Conservation (phyloP, 192 early-diverging fungal species). For the Chytriomyces sp. region DNA sequence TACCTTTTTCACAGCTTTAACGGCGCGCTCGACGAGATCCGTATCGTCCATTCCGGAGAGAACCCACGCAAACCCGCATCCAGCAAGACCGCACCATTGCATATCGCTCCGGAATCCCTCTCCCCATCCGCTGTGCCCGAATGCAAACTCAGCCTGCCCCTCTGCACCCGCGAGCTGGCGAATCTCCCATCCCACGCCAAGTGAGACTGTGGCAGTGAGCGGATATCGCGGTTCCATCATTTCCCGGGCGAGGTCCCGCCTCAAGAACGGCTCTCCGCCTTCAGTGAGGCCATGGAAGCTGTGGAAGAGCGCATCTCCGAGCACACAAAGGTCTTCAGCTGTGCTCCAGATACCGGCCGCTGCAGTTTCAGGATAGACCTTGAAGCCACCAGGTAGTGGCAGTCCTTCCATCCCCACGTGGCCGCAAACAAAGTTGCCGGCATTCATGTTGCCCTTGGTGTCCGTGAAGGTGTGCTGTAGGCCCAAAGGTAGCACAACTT, state of each 20-base stretch:
- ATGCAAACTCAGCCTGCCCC: too few relatives aligned
- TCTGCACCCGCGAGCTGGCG: background rate
- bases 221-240: background rate
- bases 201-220: background rate
- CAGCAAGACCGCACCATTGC: background rate
- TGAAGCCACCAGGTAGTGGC: constrained; percentile 30
- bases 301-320: background rate
- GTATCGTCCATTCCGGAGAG: background rate
- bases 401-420: constrained; percentile 20
- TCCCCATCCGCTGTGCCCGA: background rate
- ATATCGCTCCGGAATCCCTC: background rate
- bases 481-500: constrained; percentile 26
- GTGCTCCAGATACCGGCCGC: constrained; percentile 46
- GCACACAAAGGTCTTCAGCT: constrained; percentile 26
- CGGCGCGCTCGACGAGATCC: background rate
- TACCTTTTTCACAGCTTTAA: background rate
- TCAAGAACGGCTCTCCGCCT: background rate
- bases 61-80: background rate
- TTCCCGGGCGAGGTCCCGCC: background rate
- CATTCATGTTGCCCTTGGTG: background rate
- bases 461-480: constrained; percentile 29
- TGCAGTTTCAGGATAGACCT: constrained; percentile 37
- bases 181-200: constrained; percentile 4
- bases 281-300: background rate
- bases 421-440: constrained; percentile 25